A percentile compares a stretch with the other conserved stretches of the same genome.
These are phyloP conservation scores for Clathrospora elynae DNA, from an alignment of 2,329 filamentous ascomycete species.

Conservation along the genomic window DNA sequence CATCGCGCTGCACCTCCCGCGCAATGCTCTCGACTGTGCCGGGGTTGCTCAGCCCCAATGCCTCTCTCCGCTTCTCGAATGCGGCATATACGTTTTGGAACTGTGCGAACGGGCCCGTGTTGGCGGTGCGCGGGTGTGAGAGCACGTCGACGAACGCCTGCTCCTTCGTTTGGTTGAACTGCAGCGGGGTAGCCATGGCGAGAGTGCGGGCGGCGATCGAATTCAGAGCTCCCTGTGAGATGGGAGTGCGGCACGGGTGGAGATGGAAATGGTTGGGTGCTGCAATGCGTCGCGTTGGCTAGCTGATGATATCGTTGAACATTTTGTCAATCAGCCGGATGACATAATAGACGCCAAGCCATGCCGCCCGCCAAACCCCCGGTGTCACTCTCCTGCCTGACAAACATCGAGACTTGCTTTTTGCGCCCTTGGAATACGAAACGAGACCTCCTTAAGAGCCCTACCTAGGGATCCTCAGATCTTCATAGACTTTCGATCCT, in stretches of 20 bases:
- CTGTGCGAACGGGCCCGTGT: constrained; percentile 74
- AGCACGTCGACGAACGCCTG: constrained; percentile 63
- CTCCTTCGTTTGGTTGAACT: constrained; percentile 42
- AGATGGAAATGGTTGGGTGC: constrained; percentile 24
- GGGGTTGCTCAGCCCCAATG: constrained; percentile 87
- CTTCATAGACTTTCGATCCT: constrained; percentile 10
- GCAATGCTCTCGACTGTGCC: constrained; percentile 88
- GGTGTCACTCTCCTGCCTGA: constrained; percentile 22
- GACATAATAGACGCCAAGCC: constrained; percentile 33
- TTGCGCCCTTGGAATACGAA: constrained; percentile 13
- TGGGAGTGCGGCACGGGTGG: constrained; percentile 19
- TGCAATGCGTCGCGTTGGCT: constrained; percentile 26
- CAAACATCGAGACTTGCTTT: constrained; percentile 23
- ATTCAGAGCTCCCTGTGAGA: constrained; percentile 10
- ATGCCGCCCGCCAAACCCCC: constrained; percentile 14
- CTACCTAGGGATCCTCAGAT: constrained; percentile 11
- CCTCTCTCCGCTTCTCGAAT: constrained; percentile 84
- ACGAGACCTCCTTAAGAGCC: constrained; percentile 10
- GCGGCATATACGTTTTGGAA: constrained; percentile 78
- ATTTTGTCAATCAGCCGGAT: constrained; percentile 37
- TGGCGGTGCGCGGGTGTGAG: constrained; percentile 52
- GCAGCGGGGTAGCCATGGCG: constrained; percentile 38
- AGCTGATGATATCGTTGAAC: constrained; percentile 31
- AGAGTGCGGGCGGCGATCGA: constrained; percentile 12
- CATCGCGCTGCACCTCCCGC: constrained; percentile 93